Evolutionary conservation across 257 asterid genomes (phyloP).

Genomic region (Petunia secreta): DNA sequence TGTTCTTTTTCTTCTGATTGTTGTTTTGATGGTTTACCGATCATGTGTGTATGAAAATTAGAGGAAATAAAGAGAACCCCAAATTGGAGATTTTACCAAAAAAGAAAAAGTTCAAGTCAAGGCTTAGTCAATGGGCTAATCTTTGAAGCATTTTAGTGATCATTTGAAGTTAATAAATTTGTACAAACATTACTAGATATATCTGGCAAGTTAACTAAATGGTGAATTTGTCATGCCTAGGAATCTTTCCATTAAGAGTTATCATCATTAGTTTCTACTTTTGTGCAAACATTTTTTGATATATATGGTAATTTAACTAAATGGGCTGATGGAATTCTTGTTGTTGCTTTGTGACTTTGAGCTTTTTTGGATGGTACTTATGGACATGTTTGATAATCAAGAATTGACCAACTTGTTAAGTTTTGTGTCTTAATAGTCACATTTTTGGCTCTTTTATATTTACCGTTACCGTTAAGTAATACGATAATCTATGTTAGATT

Average conservation of each 20-base stretch:
- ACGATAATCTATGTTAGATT: constrained; percentile 16
- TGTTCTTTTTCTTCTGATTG: not conserved
- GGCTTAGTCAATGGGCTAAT: constrained; percentile 17
- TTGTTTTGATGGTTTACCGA: constrained; percentile 5
- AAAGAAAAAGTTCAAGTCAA: not conserved
- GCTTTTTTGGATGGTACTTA: not conserved
- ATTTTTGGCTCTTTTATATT: not conserved
- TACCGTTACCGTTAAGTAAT: not conserved
- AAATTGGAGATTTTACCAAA: not conserved
- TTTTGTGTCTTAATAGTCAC: not conserved
- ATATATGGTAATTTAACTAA: not conserved
- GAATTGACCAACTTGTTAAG: not conserved
- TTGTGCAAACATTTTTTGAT: constrained; percentile 1
- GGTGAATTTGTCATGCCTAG: not conserved
- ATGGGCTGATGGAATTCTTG: not conserved
- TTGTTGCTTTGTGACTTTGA: not conserved
- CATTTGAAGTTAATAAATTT: not conserved
- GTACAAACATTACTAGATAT: not conserved
- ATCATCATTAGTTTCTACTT: not conserved
- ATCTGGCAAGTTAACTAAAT: constrained; percentile 9
- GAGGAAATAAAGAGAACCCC: not conserved
- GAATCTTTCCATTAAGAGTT: not conserved
- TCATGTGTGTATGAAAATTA: not conserved
- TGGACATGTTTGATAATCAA: constrained; percentile 6
- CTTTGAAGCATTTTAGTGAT: not conserved